phyloP scores from a whole-genome alignment of 2,329 filamentous ascomycete genomes.

The Penicillium vulpinum region DNA sequence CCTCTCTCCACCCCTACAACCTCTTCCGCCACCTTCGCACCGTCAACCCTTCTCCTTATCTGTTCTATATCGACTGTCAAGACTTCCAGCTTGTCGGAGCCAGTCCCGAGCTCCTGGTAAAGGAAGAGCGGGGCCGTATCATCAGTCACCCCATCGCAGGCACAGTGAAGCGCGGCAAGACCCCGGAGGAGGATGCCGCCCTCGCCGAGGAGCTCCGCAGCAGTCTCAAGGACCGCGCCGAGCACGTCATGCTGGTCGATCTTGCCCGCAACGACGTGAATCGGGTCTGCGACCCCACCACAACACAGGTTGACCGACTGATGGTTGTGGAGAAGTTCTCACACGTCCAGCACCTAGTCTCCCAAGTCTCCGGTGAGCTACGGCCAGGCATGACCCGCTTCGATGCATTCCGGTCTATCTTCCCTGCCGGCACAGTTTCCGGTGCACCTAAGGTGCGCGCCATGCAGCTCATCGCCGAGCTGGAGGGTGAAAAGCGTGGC shows the following conservation, averaged over 20 bases:
- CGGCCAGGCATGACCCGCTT: constrained; percentile 82
- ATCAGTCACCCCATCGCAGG: constrained; percentile 97
- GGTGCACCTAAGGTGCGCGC: constrained; percentile 94
- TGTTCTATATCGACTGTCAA: constrained; percentile 91
- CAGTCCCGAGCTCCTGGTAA: constrained; percentile 91
- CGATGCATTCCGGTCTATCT: constrained; percentile 94
- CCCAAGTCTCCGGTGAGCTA: constrained; percentile 89
- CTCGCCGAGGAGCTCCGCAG: constrained; percentile 74
- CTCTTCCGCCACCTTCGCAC: constrained; percentile 94
- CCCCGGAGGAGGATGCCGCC: constrained; percentile 74
- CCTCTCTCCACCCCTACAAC: constrained; percentile 92
- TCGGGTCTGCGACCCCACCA: constrained; percentile 85
- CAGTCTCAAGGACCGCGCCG: constrained; percentile 86
- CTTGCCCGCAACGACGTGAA: constrained; percentile 96
- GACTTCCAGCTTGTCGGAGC: constrained; percentile 95
- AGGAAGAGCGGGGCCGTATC: constrained; percentile 80
- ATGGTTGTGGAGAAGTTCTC: constrained; percentile 96
- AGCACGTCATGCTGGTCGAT: constrained; percentile 98
- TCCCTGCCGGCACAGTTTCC: constrained; percentile 92
- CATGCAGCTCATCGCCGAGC: constrained; percentile 94
- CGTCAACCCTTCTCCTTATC: constrained; percentile 96
- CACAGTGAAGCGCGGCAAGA: constrained; percentile 84
- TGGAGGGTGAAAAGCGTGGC: constrained; percentile 90
- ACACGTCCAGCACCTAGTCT: constrained; percentile 95
- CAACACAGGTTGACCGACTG: constrained; percentile 85